Evolutionary conservation across 148 eudicot species (phyloP).

Genomic region (Heliosperma pusillum): DNA sequence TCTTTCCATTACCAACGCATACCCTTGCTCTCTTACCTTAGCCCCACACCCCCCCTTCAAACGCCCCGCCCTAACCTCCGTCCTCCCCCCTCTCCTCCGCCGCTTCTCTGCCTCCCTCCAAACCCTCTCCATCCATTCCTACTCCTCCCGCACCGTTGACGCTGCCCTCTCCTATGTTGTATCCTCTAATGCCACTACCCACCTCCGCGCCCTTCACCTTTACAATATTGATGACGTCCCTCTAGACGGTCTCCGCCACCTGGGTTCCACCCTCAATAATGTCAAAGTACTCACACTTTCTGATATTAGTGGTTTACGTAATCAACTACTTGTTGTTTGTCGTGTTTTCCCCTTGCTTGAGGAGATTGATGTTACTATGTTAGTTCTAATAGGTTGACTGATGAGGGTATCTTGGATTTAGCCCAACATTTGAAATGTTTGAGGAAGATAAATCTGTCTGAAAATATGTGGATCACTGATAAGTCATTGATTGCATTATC

Average conservation of each 20-base stretch:
- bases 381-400: not conserved
- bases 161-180: too few relatives aligned
- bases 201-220: not conserved
- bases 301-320: not conserved
- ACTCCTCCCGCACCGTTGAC: too few relatives aligned
- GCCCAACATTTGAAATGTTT: not conserved
- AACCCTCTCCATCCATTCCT: too few relatives aligned
- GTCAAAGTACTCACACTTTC: not conserved
- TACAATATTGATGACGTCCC: not conserved
- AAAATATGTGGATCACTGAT: not conserved
- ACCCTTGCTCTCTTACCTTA: too few relatives aligned
- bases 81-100: too few relatives aligned
- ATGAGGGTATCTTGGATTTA: not conserved
- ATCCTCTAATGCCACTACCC: too few relatives aligned
- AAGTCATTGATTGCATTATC: not conserved
- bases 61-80: too few relatives aligned
- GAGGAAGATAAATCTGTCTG: not conserved
- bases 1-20: too few relatives aligned
- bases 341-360: not conserved
- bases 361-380: not conserved
- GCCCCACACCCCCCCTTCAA: too few relatives aligned
- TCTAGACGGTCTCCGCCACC: not conserved
- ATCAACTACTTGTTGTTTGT: not conserved
- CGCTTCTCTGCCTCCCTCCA: too few relatives aligned
- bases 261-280: not conserved